Conservation (phyloP, 2,329 filamentous ascomycete genomes). For the Amauroascus niger region DNA sequence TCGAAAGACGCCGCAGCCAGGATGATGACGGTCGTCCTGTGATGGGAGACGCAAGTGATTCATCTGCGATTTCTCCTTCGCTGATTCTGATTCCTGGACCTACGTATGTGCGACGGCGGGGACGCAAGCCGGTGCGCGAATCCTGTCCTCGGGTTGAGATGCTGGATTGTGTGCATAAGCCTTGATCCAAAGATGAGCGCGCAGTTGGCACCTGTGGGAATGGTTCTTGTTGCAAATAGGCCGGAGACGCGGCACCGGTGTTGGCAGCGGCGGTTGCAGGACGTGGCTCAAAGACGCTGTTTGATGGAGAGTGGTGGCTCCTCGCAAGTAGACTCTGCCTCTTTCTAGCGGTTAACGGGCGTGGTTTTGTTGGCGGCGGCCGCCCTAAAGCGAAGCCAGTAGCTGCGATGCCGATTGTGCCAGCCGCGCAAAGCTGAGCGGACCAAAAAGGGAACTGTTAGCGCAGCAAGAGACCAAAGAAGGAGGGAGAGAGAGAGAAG, state of each 20-base stretch:
- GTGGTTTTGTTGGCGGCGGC: slow-evolving; percentile 29
- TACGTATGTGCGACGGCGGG: slow-evolving; percentile 29
- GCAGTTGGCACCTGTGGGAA: neutral
- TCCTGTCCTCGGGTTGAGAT: neutral
- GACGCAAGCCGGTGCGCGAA: slow-evolving; percentile 7
- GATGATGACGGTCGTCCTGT: slow-evolving; percentile 38
- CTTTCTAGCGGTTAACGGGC: slow-evolving; percentile 10
- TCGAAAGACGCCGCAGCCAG: slow-evolving; percentile 50
- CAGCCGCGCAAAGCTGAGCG: slow-evolving; percentile 52
- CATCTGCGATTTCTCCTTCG: slow-evolving; percentile 22
- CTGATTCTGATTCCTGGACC: slow-evolving; percentile 24
- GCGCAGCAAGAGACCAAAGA: neutral
- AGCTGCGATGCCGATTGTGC: slow-evolving; percentile 52
- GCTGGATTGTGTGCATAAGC: neutral
- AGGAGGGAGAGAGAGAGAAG: too few relatives aligned
- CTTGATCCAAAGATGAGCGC: neutral
- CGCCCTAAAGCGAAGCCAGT: slow-evolving; percentile 50
- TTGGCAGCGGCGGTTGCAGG: slow-evolving; percentile 7
- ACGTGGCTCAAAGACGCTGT: neutral
- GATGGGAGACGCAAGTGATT: slow-evolving; percentile 19
- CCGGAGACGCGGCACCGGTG: neutral
- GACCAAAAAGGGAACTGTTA: neutral
- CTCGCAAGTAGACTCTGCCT: slow-evolving; percentile 4
- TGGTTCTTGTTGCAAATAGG: neutral
- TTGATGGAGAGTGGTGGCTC: slow-evolving; percentile 1